Evolutionary conservation across 2,329 filamentous ascomycete species (phyloP), one percentile per base, ranked within the genome.

Genomic region (Penicillium sp.): DNA sequence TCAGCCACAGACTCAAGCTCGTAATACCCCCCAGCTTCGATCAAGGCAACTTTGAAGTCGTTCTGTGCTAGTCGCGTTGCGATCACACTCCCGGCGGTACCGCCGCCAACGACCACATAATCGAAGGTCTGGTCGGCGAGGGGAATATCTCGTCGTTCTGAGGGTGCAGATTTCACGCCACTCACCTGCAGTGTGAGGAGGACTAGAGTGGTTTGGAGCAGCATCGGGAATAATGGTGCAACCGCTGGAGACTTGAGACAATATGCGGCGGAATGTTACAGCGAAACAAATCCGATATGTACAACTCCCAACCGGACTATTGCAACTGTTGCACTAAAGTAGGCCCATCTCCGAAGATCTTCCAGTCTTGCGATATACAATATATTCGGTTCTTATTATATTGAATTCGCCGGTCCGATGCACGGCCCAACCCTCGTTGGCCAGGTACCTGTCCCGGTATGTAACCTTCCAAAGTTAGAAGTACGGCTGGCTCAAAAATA

Each of bases 11-110:
- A 67, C 25, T 58, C 46, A 1, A 59, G 1, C 41, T 74, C 69
- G n/a, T 74, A 75, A 13, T 61, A 46, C 1, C 56, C 60, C 2
- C 69, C 72, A 2, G 70, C 70, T 48, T 73, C 71, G 3, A 73
- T 54, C 13, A 73, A 50, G 0, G 69, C 70, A 3, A 73, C 70
- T 8, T 54, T 59, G 23, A 66, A 61, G 3, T 50, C 48, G 4
- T 61, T 57, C 50, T 70, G 54, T 3, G 70, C 70, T 10, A 72
- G 56, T 27, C 67, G 62, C 3, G 62, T 67, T 9, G 67, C 69
- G 8, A 72, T 56, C 6, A 62, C 57, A 38, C 53, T 61, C 5
- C 71, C 71, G 6, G 63, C 62, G 0, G 68, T 70, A 7, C 67
- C 69, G 8, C 70, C 67, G 4, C 66, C 68, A 15, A 69, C 64